These are phyloP conservation scores for Euphorbia tirucalli DNA, from an alignment of 345 rosid genomes.

Conservation along the genomic window DNA sequence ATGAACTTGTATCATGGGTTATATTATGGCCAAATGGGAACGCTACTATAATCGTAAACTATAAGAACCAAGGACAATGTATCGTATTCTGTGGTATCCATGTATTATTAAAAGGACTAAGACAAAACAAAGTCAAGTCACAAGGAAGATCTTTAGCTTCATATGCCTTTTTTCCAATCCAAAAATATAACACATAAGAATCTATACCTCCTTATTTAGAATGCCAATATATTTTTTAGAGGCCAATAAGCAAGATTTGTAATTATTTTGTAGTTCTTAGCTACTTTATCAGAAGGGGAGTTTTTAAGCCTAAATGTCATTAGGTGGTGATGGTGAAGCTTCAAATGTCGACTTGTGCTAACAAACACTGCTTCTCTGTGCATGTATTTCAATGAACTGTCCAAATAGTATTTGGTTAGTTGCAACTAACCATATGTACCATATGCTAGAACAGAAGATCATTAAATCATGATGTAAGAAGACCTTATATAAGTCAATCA, in stretches of 20 bases:
- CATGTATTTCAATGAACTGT: not conserved
- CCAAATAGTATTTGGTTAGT: not conserved
- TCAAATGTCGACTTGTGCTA: not conserved
- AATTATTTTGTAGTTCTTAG: not conserved
- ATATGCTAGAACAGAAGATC: not conserved
- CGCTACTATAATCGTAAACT: too few relatives aligned
- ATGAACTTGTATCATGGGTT: not conserved
- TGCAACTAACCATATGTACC: not conserved
- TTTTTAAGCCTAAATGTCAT: not conserved
- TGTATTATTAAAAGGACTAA: not conserved
- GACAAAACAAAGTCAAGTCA: not conserved
- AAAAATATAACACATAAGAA: not conserved
- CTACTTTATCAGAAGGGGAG: not conserved
- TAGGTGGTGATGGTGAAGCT: not conserved
- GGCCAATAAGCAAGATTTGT: not conserved
- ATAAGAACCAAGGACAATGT: not conserved
- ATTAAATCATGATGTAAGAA: not conserved
- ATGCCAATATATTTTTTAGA: not conserved
- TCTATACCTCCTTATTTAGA: not conserved
- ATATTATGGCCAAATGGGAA: not conserved
- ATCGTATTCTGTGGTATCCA: not conserved
- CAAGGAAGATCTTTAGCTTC: not conserved
- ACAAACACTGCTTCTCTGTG: not conserved
- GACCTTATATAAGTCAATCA: not conserved
- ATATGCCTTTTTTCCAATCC: not conserved